Evolutionary conservation across 2,329 filamentous ascomycete species (phyloP).

Genomic region (Phaeoacremonium minimum): DNA sequence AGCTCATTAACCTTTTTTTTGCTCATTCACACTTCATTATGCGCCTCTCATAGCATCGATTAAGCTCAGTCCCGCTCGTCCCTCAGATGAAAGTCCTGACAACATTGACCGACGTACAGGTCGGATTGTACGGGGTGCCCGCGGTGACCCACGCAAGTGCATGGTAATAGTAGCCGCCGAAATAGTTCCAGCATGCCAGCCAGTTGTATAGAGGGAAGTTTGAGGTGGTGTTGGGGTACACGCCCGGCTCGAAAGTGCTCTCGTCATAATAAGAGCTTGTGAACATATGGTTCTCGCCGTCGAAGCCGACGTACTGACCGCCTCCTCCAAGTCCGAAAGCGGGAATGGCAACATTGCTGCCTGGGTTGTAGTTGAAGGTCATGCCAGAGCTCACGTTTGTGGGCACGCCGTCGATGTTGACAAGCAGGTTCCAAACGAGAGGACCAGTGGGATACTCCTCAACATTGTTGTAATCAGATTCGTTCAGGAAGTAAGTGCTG

Average conservation of each 20-base stretch:
- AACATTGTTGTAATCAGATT: constrained; percentile 13
- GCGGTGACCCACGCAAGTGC: constrained; percentile 23
- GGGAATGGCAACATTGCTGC: constrained; percentile 24
- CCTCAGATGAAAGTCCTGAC: constrained; percentile 8
- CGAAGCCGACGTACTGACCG: constrained; percentile 19
- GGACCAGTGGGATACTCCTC: constrained; percentile 14
- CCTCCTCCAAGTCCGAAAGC: constrained; percentile 15
- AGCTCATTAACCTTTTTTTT: too few relatives aligned
- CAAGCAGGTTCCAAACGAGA: constrained; percentile 23
- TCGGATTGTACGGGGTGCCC: constrained; percentile 26
- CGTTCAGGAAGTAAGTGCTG: constrained; percentile 27
- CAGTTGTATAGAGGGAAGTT: constrained; percentile 22
- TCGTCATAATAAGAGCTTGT: constrained; percentile 20
- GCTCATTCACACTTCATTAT: too few relatives aligned
- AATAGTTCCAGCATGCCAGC: constrained; percentile 27
- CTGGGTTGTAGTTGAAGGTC: constrained; percentile 14
- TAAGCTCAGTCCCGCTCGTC: too few relatives aligned
- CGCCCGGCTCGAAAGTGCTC: constrained; percentile 15
- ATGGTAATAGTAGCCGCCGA: constrained; percentile 26
- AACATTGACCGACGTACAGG: constrained; percentile 25
- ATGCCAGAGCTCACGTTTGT: constrained; percentile 13
- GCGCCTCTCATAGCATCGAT: too few relatives aligned
- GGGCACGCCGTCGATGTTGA: constrained; percentile 9
- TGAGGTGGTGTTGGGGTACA: constrained; percentile 8
- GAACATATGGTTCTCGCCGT: constrained; percentile 20